Evolutionary conservation across 805 yeast species (phyloP).

Genomic region (Nakazawaea pomicola): DNA sequence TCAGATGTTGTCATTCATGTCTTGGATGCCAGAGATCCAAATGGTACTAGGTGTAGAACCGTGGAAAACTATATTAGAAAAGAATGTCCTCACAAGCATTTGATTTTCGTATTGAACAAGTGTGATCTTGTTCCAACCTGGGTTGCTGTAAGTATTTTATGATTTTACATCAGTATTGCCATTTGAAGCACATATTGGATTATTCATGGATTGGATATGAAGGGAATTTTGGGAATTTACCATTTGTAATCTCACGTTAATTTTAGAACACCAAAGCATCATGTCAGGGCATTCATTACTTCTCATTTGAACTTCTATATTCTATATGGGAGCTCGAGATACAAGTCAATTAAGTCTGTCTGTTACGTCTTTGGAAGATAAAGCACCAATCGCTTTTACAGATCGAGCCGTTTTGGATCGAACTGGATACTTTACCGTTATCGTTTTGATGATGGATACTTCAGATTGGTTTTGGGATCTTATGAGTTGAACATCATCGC

Average conservation of each 20-base stretch:
- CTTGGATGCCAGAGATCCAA: conserved; percentile 94
- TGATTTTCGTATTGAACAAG: conserved; percentile 90
- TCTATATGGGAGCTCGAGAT: conserved; percentile 17
- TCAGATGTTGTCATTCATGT: conserved; percentile 97
- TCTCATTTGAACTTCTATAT: neutral
- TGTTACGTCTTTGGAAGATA: conserved; percentile 98
- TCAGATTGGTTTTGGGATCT: conserved; percentile 45
- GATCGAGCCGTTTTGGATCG: conserved; percentile 43
- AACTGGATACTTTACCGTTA: conserved; percentile 32
- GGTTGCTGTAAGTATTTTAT: conserved; percentile 88
- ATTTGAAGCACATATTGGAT: too few relatives aligned
- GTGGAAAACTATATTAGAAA: conserved; percentile 90
- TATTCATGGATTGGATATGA: too few relatives aligned
- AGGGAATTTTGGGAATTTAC: neutral
- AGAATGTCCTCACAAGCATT: conserved; percentile 95
- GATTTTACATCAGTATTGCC: conserved; percentile 5
- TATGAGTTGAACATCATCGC: conserved; percentile 73
- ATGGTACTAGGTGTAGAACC: conserved; percentile 90
- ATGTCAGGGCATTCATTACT: conserved; percentile 65
- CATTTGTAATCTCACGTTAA: too few relatives aligned
- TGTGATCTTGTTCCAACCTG: conserved; percentile 98
- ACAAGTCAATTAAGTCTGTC: conserved; percentile 56
- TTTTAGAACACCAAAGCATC: conserved; percentile 79
- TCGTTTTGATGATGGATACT: conserved; percentile 39
- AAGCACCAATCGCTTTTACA: conserved; percentile 52